Evolutionary conservation across 2,329 filamentous ascomycete genomes (phyloP), one percentile per base, ranked within the genome.

Genomic region (Nemania sp.): DNA sequence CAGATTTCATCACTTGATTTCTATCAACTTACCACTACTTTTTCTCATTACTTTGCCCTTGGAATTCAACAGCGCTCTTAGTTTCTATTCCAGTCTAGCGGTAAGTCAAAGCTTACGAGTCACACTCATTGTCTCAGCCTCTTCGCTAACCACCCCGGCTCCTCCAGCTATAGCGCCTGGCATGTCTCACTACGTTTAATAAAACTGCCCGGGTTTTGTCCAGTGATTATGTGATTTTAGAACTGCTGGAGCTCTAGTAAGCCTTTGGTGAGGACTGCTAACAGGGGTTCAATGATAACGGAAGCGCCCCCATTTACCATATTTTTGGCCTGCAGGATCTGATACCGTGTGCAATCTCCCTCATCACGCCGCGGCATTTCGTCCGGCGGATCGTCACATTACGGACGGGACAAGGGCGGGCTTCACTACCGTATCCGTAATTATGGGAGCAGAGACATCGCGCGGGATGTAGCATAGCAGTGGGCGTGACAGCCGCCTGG

Each of bases 401-500:
- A 1, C 89, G 2, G 82, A 84, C 1, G 81, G 75, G 57, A 85
- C 88, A 8, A 92, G 80, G 6, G 89, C 89, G 18, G 80, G 75
- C 35, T 72, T 70, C 29, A 64, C 45, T n/a, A 71, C 73, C 35
- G 64, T 68, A 5, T 70, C 70, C 58, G 73, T 74, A 29, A 67
- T 59, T 27, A 54, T 61, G 26, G 60, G 55, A 8, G 57, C 60
- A 20, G 60, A 57, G 18, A 63, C 61, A 20, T 89, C 88, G 76
- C 89, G 92, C 29, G 81, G 82, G 73, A 91, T 92, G 78, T 92
- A 87, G 76, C 90, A 92, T n/a, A n/a, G n/a, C n/a, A 73, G 89
- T 90, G 80, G 90, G 90, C 10, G 88, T 91, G n/a, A 92, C 78
- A 0, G 89, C 92, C 13, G 87, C 85, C 70, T 92, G 92, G 43